Evolutionary conservation across 139 green algal genomes (phyloP), one percentile per base, ranked within the genome.

Genomic region (Yamagishiella unicocca): DNA sequence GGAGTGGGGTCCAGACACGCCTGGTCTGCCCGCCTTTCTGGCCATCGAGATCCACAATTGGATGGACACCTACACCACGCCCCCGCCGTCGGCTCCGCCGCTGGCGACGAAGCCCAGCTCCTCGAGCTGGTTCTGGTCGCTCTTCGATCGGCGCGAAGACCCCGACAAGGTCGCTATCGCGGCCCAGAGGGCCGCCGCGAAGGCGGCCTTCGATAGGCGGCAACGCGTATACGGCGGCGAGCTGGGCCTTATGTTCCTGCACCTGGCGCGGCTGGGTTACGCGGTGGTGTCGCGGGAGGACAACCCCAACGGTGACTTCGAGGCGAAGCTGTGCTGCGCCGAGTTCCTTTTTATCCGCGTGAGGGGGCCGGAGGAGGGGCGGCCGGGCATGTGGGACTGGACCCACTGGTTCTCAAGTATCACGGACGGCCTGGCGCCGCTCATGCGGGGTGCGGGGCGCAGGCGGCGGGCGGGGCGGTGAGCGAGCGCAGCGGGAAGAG

Each of bases 191-290:
- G 12, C 14, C 73, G 43, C 45, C 1, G 38, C 38, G 22, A 24
- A 24, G 40, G 70, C 70, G 10, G 38, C 55, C 38, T 35, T 33
- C 14, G 40, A 38, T 31, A 53, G 54, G 37, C 76, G 22, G 24
- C 54, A 54, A 25, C 33, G 35, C 14, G 35, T 83, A 54, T 38
- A 71, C 76, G 54, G 21, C 35, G 76, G 54, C 54, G 54, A 71
- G 10, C 29, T 83, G 76, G 27, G 50, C 50, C 54, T 83, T 35
- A 25, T 83, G 54, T 55, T 83, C 2, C 54, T 71, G 54, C 76
- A 83, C 76, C 35, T 83, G 33, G 76, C 76, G 21, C 54, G 54
- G 53, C 55, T 83, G 31, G 76, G 76, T 25, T 83, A 83, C 54
- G 76, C 33, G 6, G 19, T 72, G 1, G 76, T 83, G 33, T 38